Base-by-base conservation (phyloP, 169 alveolate species). In the Condylostoma magnum region DNA sequence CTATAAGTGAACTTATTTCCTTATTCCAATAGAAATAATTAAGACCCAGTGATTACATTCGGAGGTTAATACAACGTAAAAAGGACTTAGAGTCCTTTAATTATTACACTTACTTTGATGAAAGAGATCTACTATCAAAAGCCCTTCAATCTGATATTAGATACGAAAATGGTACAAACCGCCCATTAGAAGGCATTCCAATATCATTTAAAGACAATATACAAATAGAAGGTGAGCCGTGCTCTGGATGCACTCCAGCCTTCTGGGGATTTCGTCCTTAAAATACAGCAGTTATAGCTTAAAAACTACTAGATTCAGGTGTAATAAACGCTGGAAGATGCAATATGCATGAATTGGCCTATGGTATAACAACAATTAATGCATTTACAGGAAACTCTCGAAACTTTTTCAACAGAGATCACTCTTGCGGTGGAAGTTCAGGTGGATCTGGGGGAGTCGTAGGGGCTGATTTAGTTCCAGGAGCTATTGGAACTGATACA, bases 381-480 rank as follows among this genome's bases (percentile, higher is more conserved):
- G 51, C n/a, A 4, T 1, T 44, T 50, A 27, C 20, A 37, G 79
- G 79, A 57, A 5, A 20, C n/a, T 43, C 52, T 6, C 3, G 1
- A 0, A 68, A 67, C 46, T 54, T 63, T 38, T 50, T 12, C 34
- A 72, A 76, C 41, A 55, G 12, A 5, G 38, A 41, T 6, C 18
- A 44, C 20, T 34, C 50, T 25, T 20, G 70, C 1, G 77, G 83
- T 0, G 77, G 83, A 10, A 66, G 78, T 8, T 27, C 60, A 34
- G 84, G 84, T 2, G 84, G 84, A 1, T 47, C 74, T n/a, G 79
- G 60, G 1, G 84, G 67, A 25, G 47, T 56, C 4, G 76, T 69
- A 22, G 84, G 69, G 15, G 6, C 70, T 4, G 69, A 66, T 6
- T 41, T 48, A 1, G 30, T 71, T 2, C 76, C 79, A 2, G 3